Evolutionary conservation across 371 early-diverging fungal genomes (phyloP).

Genomic region (Zancudomyces culisetae): DNA sequence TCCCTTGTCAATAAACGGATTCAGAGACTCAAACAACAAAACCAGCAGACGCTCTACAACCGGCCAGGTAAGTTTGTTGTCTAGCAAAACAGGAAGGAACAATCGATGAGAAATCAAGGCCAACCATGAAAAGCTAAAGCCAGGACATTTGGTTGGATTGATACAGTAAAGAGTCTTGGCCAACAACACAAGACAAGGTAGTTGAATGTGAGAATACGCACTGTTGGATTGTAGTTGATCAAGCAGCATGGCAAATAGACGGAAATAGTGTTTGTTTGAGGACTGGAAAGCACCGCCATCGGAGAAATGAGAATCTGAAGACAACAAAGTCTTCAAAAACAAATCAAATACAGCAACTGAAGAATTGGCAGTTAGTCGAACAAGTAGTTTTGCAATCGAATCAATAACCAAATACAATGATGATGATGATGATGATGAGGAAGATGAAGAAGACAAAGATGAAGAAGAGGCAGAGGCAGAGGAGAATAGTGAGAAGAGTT

Average conservation of each 20-base stretch:
- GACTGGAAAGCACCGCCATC: conserved; percentile 42
- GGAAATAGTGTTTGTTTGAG: conserved; percentile 75
- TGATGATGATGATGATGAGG: too few species aligned
- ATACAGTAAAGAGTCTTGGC: conserved; percentile 68
- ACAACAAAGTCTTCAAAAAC: conserved; percentile 51
- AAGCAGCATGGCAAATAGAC: conserved; percentile 67
- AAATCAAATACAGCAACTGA: neutral
- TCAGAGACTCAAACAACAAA: conserved; percentile 63
- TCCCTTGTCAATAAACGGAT: conserved; percentile 54
- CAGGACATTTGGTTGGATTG: conserved; percentile 76
- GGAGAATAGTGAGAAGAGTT: too few species aligned
- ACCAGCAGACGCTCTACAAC: conserved; percentile 63
- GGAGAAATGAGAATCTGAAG: conserved; percentile 69
- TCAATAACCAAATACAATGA: neutral
- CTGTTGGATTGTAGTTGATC: conserved; percentile 41
- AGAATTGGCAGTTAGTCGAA: too few species aligned
- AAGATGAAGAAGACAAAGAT: too few species aligned
- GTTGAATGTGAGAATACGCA: neutral
- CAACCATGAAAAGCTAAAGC: conserved; percentile 93
- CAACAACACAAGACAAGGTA: conserved; percentile 4
- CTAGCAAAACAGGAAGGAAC: conserved; percentile 74
- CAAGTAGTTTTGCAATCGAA: neutral
- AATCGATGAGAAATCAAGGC: conserved; percentile 76
- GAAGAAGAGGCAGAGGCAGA: too few species aligned
- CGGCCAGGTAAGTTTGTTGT: conserved; percentile 69